Percentiles rank a stretch among this genome's conserved stretches.
These are phyloP conservation scores for Termitomyces sp. DNA, from an alignment of 768 basidiomycete species.

Conservation along the genomic window DNA sequence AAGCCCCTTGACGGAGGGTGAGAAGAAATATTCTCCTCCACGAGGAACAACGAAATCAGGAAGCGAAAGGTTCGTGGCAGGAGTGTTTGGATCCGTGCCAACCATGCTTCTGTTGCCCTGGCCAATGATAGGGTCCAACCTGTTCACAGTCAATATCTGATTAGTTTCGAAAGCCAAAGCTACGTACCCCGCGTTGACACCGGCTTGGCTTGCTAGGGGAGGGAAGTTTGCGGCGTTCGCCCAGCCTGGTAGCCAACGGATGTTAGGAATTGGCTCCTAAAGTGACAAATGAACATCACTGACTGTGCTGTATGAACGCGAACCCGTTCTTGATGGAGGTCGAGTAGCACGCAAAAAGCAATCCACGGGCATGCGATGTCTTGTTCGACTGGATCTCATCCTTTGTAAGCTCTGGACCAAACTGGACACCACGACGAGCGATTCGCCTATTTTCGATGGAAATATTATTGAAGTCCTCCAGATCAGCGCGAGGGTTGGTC, in stretches of 20 bases:
- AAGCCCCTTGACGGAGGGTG: constrained; percentile 46
- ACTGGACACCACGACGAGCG: constrained; percentile 48
- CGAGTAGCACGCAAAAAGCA: constrained; percentile 46
- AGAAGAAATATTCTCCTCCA: constrained; percentile 56
- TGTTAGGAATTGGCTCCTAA: background rate
- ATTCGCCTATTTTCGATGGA: constrained; percentile 36
- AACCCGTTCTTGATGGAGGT: constrained; percentile 40
- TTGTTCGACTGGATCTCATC: constrained; percentile 33
- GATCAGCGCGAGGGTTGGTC: constrained; percentile 44
- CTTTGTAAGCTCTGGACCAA: constrained; percentile 48
- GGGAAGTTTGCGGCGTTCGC: constrained; percentile 38
- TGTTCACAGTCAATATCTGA: constrained; percentile 22
- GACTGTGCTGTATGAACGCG: constrained; percentile 41
- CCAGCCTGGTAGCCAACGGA: constrained; percentile 29
- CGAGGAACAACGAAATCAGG: constrained; percentile 42
- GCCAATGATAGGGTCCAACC: constrained; percentile 51
- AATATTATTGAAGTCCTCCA: constrained; percentile 25
- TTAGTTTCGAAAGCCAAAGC: background rate
- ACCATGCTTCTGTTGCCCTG: constrained; percentile 25
- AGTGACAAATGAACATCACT: constrained; percentile 13
- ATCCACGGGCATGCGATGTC: constrained; percentile 46
- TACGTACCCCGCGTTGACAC: constrained; percentile 31
- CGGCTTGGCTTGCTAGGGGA: constrained; percentile 18
- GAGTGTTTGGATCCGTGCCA: constrained; percentile 33
- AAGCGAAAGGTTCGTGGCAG: constrained; percentile 28